Evolutionary conservation across 2,329 filamentous ascomycete genomes (phyloP).

Genomic region (Diaporthe helianthi): DNA sequence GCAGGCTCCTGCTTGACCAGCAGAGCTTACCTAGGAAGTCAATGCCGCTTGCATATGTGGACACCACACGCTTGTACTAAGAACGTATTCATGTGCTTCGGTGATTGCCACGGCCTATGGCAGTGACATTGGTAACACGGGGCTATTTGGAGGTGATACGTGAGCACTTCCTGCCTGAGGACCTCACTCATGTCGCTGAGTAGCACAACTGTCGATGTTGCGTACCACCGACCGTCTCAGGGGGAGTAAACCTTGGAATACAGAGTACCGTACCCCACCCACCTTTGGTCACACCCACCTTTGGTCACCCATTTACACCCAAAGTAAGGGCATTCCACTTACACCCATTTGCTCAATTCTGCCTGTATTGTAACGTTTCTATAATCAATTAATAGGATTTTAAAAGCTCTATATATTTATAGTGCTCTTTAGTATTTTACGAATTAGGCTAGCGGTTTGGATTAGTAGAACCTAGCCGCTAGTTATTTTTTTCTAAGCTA

Average conservation of each 20-base stretch:
- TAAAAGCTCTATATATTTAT: too few species aligned
- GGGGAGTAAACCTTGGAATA: conserved; percentile 3
- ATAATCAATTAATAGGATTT: too few species aligned
- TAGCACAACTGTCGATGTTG: neutral
- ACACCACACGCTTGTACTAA: conserved; percentile 22
- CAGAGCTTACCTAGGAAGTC: neutral
- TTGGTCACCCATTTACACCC: too few species aligned
- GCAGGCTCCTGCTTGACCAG: neutral
- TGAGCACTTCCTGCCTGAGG: neutral
- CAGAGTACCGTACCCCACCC: too few species aligned
- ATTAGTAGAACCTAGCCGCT: too few species aligned
- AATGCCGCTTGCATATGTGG: conserved; percentile 1
- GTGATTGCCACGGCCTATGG: neutral
- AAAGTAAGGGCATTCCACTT: too few species aligned
- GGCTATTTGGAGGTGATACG: neutral
- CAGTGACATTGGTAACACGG: conserved; percentile 6
- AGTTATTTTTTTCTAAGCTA: too few species aligned
- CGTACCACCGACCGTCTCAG: conserved; percentile 15
- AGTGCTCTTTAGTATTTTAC: too few species aligned
- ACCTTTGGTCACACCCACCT: too few species aligned
- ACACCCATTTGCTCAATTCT: too few species aligned
- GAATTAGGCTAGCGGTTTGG: too few species aligned
- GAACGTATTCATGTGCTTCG: neutral
- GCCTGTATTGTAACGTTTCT: too few species aligned
- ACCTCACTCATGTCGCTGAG: neutral